Base-by-base conservation (phyloP, 768 basidiomycete species). In the Pleurotus sapidus region DNA sequence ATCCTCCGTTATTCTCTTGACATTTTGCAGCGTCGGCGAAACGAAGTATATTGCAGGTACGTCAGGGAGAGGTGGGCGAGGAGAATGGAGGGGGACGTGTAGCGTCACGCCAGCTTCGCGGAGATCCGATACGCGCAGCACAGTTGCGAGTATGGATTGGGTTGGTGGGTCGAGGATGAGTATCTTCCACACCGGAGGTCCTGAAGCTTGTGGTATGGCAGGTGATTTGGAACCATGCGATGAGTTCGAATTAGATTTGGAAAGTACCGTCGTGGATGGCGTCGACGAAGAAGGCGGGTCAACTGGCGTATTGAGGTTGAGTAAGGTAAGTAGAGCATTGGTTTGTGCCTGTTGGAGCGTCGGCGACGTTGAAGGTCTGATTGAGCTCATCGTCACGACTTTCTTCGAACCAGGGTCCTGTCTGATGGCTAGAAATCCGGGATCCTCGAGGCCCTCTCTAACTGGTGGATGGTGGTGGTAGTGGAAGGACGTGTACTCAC, bases 1-100 rank as follows among this genome's bases (percentile, higher is more conserved):
- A 73, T 99, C 97, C 69, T 96, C 89, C 14, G 93, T 89, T 79
- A 99, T 96, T 59, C 96, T 83, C 58, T 82, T 80, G 63, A 98
- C 82, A 68, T 98, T 99, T 55, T 77, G 74, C 11, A 91, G 76
- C 1, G 93, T 96, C 0, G 97, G 96, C 0, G 94, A 83, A 50
- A 98, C 90, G 68, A 99, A 97, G 76, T 99, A 99, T 27, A 98
- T 83, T 1, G 97, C 95, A 15, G 97, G 97, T 1, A 99, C 97
- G 69, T 99, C 97, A 9, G 92, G 84, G 40, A 99, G 76, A 4
- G 94, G 83, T 24, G 97, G 97, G 57, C 97, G 83, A 37, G 84
- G 74, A 0, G 94, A 87, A 68, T 98, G 95, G 4, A 98, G 74
- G 77, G 77, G 98, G 95, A 98, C 94, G 75, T 99, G 97, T 58